Base-by-base conservation (phyloP, 2,329 filamentous ascomycete genomes). In the Karstenula rhodostoma region DNA sequence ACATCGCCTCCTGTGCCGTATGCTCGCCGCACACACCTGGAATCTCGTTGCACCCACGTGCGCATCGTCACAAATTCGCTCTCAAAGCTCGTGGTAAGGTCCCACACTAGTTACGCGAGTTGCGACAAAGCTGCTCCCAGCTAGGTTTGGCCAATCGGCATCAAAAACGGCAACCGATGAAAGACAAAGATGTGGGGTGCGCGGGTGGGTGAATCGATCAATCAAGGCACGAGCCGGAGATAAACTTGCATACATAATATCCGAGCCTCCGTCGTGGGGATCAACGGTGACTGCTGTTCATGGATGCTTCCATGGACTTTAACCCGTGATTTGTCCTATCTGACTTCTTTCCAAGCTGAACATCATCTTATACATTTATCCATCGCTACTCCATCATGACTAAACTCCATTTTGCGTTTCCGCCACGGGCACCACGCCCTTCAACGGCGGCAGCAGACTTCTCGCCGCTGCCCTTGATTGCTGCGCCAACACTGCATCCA, bases 401-500 rank as follows among this genome's bases (percentile, higher is more conserved):
- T 54, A 56, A 19, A 52, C 44, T 25, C 29, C 50, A 37, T 56
- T 46, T 32, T 55, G 52, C 58, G 50, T 66, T 59, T 58, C 63
- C 47, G 27, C 25, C 19, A 77, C 73, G 13, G 79, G 76, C 7
- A 78, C 59, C 4, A 78, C 75, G 13, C 73, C 70, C 59, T 78
- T 73, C 37, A 81, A 70, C 10, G 79, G 77, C 4, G 76, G 75
- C 60, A 79, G 61, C 53, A 78, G 53, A 47, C 75, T 77, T 52
- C 76, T 67, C 9, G 76, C 73, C 44, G 70, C 66, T 49, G 71
- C 82, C 57, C 87, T 80, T 8, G 85, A 87, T 76, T 92, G 89
- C 83, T 97, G 94, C 50, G 91, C 89, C 83, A 96, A 84, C 63
- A 96, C 81, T 3, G 92, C 90, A 79, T 98, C 94, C 79, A 96